Evolutionary conservation across 1,139 yeast species (phyloP), one percentile per base, ranked within the genome.

Genomic region (Taphrina confusa): DNA sequence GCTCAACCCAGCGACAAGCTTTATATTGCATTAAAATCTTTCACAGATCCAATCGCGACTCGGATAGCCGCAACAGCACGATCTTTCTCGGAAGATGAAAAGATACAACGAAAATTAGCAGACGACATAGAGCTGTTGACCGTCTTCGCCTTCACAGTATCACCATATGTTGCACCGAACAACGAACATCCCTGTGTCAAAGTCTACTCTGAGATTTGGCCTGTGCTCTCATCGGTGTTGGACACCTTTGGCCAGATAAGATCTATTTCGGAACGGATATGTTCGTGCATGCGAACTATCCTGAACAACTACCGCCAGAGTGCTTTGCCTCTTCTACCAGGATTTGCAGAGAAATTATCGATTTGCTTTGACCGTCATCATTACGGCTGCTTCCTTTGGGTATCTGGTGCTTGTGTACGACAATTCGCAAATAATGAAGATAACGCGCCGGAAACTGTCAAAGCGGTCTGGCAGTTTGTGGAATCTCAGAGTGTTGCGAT

Each of bases 361-460:
- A 77, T 78, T 42, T 92, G 94, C 4, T 91, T 89, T 74, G 78
- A 82, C 52, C 74, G 75, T 50, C 85, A 85, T 33, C 81, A 83
- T 46, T 82, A 75, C 68, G 97, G 97, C 1, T 87, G 96, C 71
- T 91, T 85, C 70, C 75, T 91, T 62, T 91, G 96, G 94, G 94
- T 88, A 16, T 85, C 95, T 2, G 97, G 96, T 3, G 80, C 87
- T 3, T 75, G 89, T 30, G 82, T 91, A 58, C 81, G 89, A 63
- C 94, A 87, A 65, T 90, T 80, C 72, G 85, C 87, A 72, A 73
- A 52, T 73, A 79, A 30, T 76, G 81, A 44, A 77, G 42, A 54
- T 34, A 77, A 73, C 71, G 73, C 73, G 20, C 71, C 70, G 22
- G 75, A 61, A 4, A 66, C 69, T 18, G 74, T 75, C 61, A 72